A percentile compares a stretch with the other conserved stretches of the same genome.
Evolutionary conservation across 2,329 filamentous ascomycete genomes (phyloP).

Genomic region (Furcasterigmium furcatum): DNA sequence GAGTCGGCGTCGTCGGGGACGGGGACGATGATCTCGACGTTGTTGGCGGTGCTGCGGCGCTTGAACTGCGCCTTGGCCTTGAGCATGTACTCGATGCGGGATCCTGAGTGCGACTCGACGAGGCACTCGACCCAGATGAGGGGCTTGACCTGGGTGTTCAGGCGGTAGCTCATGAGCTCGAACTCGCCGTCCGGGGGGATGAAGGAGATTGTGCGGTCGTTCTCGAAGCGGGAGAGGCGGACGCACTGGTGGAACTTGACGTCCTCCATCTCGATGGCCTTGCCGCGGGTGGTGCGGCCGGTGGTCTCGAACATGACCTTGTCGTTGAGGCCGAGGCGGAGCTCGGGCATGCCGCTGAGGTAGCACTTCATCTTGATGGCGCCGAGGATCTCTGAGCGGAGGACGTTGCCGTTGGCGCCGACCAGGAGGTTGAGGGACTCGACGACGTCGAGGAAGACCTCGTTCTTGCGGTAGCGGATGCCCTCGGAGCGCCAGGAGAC

Average conservation of each 20-base stretch:
- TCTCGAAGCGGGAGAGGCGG: slow-evolving; percentile 91
- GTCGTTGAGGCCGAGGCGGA: slow-evolving; percentile 92
- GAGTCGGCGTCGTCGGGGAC: slow-evolving; percentile 97
- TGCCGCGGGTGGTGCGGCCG: slow-evolving; percentile 86
- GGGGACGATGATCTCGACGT: slow-evolving; percentile 95
- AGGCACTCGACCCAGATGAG: slow-evolving; percentile 99
- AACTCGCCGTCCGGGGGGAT: slow-evolving; percentile 98
- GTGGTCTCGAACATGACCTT: slow-evolving; percentile 99
- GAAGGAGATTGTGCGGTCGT: slow-evolving; percentile 97
- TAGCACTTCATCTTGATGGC: slow-evolving; percentile 99
- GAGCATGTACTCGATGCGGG: slow-evolving; percentile 97
- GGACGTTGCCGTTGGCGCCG: slow-evolving; percentile 88
- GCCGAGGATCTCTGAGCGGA: slow-evolving; percentile 93
- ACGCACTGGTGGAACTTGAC: slow-evolving; percentile 99
- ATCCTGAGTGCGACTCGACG: slow-evolving; percentile 92
- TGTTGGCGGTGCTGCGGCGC: slow-evolving; percentile 94
- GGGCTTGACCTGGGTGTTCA: slow-evolving; percentile 98
- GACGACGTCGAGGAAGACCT: slow-evolving; percentile 96
- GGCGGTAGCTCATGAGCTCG: slow-evolving; percentile 97
- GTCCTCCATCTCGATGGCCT: slow-evolving; percentile 99
- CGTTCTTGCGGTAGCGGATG: slow-evolving; percentile 98
- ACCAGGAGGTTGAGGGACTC: slow-evolving; percentile 96
- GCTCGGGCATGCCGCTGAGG: slow-evolving; percentile 94
- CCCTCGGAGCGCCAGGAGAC: slow-evolving; percentile 98
- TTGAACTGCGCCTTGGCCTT: slow-evolving; percentile 99